Percentiles rank a stretch among this genome's conserved stretches.
These are phyloP conservation scores for Colletotrichum sp. DNA, from an alignment of 2,329 filamentous ascomycete species.

Conservation along the genomic window DNA sequence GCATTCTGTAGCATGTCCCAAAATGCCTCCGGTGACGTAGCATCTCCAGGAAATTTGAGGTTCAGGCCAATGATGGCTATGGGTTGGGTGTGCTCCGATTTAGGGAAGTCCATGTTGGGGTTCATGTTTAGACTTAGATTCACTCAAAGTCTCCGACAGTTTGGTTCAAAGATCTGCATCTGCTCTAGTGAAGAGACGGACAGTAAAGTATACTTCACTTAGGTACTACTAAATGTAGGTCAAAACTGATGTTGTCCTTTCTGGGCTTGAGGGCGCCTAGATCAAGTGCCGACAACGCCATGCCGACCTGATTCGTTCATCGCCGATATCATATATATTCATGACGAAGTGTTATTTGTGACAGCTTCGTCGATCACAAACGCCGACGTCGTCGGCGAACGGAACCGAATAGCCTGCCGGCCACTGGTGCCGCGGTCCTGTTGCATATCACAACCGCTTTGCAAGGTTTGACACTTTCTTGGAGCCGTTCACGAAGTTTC, in stretches of 20 bases:
- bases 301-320: neutral
- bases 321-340: neutral
- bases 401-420: neutral
- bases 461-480: neutral
- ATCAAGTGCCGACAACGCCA: neutral
- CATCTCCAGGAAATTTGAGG: slow-evolving; percentile 22
- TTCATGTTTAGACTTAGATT: neutral
- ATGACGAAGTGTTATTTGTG: neutral
- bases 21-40: neutral
- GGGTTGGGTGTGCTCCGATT: neutral
- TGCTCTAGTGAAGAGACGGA: neutral
- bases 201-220: neutral
- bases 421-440: neutral
- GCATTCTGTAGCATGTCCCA: neutral
- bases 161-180: neutral
- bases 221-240: neutral
- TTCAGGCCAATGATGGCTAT: slow-evolving; percentile 27
- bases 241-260: neutral
- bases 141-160: neutral
- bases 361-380: neutral
- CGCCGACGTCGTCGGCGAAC: neutral
- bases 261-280: neutral
- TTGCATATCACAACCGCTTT: neutral
- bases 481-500: neutral
- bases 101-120: neutral